Conservation (phyloP, 495 filamentous ascomycete genomes). For the Penicillium alfredii region DNA sequence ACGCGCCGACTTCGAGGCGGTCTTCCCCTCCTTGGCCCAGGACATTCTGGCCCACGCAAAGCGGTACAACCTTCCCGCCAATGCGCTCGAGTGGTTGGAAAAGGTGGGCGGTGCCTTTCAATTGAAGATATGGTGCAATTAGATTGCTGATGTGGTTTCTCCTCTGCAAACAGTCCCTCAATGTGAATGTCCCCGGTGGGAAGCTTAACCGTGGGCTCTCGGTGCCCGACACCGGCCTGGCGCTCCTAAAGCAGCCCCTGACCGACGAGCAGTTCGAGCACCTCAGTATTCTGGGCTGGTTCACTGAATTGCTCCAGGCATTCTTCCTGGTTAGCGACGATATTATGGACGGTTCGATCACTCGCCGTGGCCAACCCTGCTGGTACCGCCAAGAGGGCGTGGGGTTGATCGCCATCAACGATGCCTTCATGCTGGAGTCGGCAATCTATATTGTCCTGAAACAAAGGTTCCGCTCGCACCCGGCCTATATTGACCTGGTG, state of each 20-base stretch:
- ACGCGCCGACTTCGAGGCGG: constrained; percentile 76
- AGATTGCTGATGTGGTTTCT: background rate
- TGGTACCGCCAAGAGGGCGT: constrained; percentile 89
- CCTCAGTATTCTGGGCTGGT: constrained; percentile 83
- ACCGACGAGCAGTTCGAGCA: constrained; percentile 76
- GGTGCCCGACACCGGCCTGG: constrained; percentile 79
- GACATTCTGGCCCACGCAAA: constrained; percentile 69
- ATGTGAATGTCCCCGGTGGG: constrained; percentile 82
- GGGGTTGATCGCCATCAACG: constrained; percentile 94
- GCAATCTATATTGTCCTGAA: constrained; percentile 86
- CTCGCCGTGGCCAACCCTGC: constrained; percentile 85
- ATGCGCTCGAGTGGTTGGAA: constrained; percentile 82
- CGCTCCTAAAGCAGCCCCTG: constrained; percentile 69
- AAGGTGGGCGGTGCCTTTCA: constrained; percentile 48
- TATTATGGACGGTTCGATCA: constrained; percentile 95
- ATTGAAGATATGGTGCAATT: background rate
- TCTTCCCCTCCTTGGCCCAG: constrained; percentile 75
- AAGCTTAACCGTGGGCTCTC: constrained; percentile 99
- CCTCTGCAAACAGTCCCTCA: constrained; percentile 70
- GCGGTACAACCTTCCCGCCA: constrained; percentile 72
- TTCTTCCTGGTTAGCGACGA: constrained; percentile 99
- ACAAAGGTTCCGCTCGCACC: constrained; percentile 83
- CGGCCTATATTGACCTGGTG: constrained; percentile 78
- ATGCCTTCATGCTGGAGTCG: constrained; percentile 91
- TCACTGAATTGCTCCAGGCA: constrained; percentile 95